phyloP scores from a whole-genome alignment of 2,329 filamentous ascomycete species.

The Periconia sp. region DNA sequence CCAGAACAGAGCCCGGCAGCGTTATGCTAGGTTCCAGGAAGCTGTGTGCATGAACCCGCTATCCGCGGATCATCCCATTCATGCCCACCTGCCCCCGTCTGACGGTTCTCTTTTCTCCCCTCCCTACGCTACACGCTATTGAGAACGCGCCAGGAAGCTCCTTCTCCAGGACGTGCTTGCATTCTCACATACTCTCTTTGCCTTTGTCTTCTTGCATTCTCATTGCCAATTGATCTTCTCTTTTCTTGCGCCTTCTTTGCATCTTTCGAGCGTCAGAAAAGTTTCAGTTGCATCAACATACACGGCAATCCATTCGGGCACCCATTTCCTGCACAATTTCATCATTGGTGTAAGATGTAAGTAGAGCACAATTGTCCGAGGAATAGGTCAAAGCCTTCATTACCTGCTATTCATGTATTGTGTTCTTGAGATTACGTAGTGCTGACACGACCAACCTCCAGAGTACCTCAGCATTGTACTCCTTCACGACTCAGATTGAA shows the following conservation, averaged over 20 bases:
- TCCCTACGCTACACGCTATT: constrained; percentile 34
- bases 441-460: too few relatives aligned
- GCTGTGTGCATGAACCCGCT: constrained; percentile 33
- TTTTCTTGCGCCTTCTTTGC: constrained; percentile 1
- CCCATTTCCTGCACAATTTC: constrained; percentile 8
- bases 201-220: constrained; percentile 11
- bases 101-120: constrained; percentile 28
- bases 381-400: not conserved
- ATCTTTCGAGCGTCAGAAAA: constrained; percentile 10
- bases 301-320: constrained; percentile 3
- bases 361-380: constrained; percentile 13
- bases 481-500: constrained; percentile 1
- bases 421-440: constrained; percentile 1
- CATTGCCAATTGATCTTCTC: not conserved
- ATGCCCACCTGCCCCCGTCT: constrained; percentile 34
- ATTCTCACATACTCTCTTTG: constrained; percentile 11
- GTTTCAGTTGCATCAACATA: constrained; percentile 12
- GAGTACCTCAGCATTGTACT: not conserved
- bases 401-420: not conserved
- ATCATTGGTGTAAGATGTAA: constrained; percentile 18
- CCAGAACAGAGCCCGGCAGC: constrained; percentile 33
- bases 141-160: constrained; percentile 29
- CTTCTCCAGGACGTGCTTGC: constrained; percentile 15
- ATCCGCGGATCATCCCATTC: constrained; percentile 35
- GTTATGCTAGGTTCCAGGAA: constrained; percentile 32